Conservation (phyloP, 2,329 filamentous ascomycete genomes). For the Trichoderma guizhouense region DNA sequence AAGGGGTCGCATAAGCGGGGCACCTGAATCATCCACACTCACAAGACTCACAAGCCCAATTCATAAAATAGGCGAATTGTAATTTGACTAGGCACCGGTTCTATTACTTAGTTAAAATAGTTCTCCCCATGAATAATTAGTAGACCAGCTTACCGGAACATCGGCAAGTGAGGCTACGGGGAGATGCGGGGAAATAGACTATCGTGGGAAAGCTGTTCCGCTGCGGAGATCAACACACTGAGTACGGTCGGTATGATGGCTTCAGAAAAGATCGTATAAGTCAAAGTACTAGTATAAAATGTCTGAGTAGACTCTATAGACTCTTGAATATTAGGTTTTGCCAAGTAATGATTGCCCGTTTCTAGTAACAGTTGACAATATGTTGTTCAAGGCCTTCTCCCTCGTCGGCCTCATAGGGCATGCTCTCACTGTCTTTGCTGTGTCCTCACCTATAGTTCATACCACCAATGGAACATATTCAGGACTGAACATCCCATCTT, state of each 20-base stretch:
- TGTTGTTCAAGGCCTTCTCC: not conserved
- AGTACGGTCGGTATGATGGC: not conserved
- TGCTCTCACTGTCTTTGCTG: not conserved
- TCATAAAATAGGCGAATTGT: not conserved
- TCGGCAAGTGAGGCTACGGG: not conserved
- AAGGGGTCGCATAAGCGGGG: not conserved
- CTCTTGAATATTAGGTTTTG: not conserved
- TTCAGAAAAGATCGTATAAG: not conserved
- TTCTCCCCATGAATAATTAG: not conserved
- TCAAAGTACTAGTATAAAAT: not conserved
- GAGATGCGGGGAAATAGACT: constrained; percentile 5
- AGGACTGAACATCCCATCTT: not conserved
- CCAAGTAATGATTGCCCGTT: not conserved
- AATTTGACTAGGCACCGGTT: not conserved
- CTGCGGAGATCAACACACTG: not conserved
- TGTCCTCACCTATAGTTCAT: not conserved
- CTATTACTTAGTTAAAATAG: not conserved
- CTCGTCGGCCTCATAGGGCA: not conserved
- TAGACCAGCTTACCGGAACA: not conserved
- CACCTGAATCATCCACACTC: not conserved
- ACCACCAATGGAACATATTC: not conserved
- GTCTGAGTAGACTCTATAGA: not conserved
- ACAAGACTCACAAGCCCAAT: not conserved
- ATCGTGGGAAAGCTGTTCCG: not conserved
- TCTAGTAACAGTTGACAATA: not conserved